Evolutionary conservation across 2,329 filamentous ascomycete species (phyloP).

Genomic region (Monilinia fructicola): DNA sequence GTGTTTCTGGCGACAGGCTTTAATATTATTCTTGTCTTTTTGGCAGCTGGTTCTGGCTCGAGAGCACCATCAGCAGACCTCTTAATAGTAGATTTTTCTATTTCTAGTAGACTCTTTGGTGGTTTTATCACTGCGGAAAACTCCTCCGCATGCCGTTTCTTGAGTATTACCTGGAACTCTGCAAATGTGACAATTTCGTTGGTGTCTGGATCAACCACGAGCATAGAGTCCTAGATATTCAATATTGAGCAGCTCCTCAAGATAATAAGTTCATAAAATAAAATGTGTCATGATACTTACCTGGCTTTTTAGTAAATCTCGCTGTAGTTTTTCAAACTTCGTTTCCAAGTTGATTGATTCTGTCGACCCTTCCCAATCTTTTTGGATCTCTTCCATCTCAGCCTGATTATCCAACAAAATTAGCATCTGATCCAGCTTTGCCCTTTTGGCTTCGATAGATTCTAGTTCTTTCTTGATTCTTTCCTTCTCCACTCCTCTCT

Average conservation of each 20-base stretch:
- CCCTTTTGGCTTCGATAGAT: too few species aligned
- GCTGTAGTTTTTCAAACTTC: not conserved
- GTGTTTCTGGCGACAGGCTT: too few species aligned
- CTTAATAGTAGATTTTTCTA: not conserved
- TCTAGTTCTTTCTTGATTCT: not conserved
- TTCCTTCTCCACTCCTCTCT: not conserved
- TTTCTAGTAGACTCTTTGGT: not conserved
- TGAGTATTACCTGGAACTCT: constrained; percentile 1
- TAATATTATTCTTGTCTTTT: not conserved
- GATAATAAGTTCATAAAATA: too few species aligned
- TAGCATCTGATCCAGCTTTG: too few species aligned
- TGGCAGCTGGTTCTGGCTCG: not conserved
- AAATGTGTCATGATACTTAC: not conserved
- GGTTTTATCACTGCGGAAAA: not conserved
- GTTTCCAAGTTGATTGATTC: not conserved
- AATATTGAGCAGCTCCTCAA: not conserved
- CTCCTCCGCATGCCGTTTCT: not conserved
- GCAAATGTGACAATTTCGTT: not conserved
- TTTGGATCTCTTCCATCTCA: not conserved
- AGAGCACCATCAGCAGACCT: not conserved
- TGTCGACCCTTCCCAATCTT: not conserved
- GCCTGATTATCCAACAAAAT: not conserved
- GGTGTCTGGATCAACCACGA: constrained; percentile 3
- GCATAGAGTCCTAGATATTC: not conserved
- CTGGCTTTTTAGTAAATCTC: not conserved